Base-by-base conservation (phyloP, 306 rosid species). In the Alnus rubra region DNA sequence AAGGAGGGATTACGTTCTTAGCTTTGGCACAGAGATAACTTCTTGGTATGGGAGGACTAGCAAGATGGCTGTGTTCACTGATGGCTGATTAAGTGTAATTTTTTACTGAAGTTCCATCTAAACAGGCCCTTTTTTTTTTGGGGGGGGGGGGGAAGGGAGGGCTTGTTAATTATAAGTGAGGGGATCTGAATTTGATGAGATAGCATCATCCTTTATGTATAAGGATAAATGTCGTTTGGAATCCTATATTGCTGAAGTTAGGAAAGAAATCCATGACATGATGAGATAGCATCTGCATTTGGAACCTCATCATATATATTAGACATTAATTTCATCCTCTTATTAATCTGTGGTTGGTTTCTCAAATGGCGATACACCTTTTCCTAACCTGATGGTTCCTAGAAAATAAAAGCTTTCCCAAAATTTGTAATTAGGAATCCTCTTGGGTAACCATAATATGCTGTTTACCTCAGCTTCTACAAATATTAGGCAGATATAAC, bases 401-500 rank as follows among this genome's bases (percentile, higher is more conserved):
- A 39, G 31, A 52, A 65, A 77, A 39, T 76, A 35, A 74, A 74
- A 77, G 33, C 71, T 78, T 82, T 31, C 50, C 52, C n/a, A 73
- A 37, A 18, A 50, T 64, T 73, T 42, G 55, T 49, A 39, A 35
- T 67, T 50, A 47, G 69, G 49, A 18, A 64, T 75, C 50, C 73
- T 81, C 14, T 62, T 78, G 65, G 9, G 53, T 79, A 74, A 30
- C 5, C 28, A 71, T 71, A 23, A 8, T 28, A 45, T 55, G 55
- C 19, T 75, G 59, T 67, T 18, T 44, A 60, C 7, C 9, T 52
- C 64, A 18, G 60, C 65, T 63, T 18, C 18, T 70, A 8, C 47
- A 74, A 63, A 31, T 45, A 70, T 74, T 68, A 51, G 18, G 68
- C 30, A 28, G 37, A 4, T 44, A 51, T 65, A 68, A 69, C 12